Conservation (phyloP, 2,329 filamentous ascomycete genomes). For the Basipetospora sp. region DNA sequence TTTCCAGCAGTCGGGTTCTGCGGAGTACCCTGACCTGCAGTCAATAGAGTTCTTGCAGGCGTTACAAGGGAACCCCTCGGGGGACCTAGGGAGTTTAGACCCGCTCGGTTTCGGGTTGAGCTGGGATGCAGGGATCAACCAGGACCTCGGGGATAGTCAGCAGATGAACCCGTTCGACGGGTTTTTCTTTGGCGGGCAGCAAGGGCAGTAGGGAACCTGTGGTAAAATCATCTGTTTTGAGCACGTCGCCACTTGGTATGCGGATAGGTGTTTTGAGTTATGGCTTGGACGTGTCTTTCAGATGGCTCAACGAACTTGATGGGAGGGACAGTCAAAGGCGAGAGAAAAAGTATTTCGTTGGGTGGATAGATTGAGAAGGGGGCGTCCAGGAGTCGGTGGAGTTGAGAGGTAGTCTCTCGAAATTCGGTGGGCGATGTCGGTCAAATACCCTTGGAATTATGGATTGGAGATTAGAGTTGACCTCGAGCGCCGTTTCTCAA, state of each 20-base stretch:
- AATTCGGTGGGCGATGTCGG: not conserved
- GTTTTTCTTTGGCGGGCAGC: conserved; percentile 53
- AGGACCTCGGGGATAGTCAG: conserved; percentile 37
- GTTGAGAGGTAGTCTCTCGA: not conserved
- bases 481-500: no score
- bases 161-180: conserved; percentile 56
- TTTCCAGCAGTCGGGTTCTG: conserved; percentile 11
- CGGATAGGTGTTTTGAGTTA: no score
- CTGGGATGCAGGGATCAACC: conserved; percentile 50
- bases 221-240: no score
- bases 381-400: no score
- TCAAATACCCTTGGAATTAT: conserved; percentile 3
- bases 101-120: conserved; percentile 50
- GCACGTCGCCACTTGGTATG: no score
- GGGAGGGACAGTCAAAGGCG: no score
- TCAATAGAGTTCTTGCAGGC: conserved; percentile 40
- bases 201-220: conserved; percentile 20
- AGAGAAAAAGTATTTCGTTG: no score
- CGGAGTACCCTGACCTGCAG: conserved; percentile 33
- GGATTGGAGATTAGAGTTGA: no score
- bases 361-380: no score
- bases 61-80: conserved; percentile 15
- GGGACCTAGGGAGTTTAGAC: conserved; percentile 39
- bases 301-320: no score
- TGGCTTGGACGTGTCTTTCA: no score